Base-by-base conservation (phyloP, 192 early-diverging fungal genomes). In the Backusella mclennaniae region DNA sequence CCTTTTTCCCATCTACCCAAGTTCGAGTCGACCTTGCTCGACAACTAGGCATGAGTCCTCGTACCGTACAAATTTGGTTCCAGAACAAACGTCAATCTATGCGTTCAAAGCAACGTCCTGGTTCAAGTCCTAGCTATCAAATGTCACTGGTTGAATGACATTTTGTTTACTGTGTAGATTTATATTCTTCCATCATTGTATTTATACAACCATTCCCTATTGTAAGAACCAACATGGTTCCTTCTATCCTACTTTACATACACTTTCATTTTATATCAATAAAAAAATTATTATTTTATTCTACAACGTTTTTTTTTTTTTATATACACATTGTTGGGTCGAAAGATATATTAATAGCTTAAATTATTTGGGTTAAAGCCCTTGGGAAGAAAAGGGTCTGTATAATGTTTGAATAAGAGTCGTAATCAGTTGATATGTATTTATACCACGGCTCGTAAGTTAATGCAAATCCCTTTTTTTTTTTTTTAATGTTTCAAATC, bases 21-120 rank as follows among this genome's bases (percentile, higher is more conserved):
- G 83, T 86, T 67, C 85, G 91, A 71, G 87, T 87, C 72, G 77
- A 85, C 31, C 82, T 93, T 49, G 92, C 87, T 6, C 84, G 84
- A 41, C 87, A 91, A 73, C 83, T 92, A 35, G 87, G 83, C 26
- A 92, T 93, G 92, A 91, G 88, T 8, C 87, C 90, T 6, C 88
- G 92, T 56, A 88, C 89, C 0, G 91, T 93, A 4, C 92, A 93
- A 77, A 90, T 93, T 35, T 93, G 91, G 94, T 94, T 94, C 82
- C 93, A 94, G 76, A 95, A 94, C 84, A 85, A 90, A 33, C 87
- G 95, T 8, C 94, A 95, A 80, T 88, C 87, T 19, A 81, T 90
- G 23, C 83, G 89, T 9, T 23, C 53, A 59, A 59, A 86, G 6
- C 53, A n/a, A 6, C 46, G 46, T n/a, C 5, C 42, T 44, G 39